Evolutionary conservation across 768 basidiomycete species (phyloP), one percentile per base, ranked within the genome.

Genomic region (Lentinula boryana): DNA sequence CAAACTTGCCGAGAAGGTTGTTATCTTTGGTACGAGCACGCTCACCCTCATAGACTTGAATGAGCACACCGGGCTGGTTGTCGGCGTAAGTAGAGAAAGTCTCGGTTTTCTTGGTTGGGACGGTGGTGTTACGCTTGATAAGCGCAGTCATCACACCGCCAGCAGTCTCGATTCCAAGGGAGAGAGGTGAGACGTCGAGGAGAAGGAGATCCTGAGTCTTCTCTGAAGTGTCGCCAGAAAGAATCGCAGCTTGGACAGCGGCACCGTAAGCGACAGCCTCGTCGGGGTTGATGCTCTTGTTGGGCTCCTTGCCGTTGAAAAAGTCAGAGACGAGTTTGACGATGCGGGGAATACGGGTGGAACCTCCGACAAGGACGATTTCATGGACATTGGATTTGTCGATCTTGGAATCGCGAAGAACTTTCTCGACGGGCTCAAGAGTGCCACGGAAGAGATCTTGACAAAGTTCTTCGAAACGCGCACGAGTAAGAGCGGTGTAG

Each of bases 11-110:
- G 64, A 95, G 84, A 44, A 90, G 77, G 78, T 93, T 89, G 80
- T 95, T 95, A 77, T 93, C 88, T 78, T 89, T 93, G 52, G 93
- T 93, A 70, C 88, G 84, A 36, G 88, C 84, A 71, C 93, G 88
- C 73, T 95, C 91, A 66, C 92, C 93, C 77, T 95, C 92, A 72
- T 79, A 94, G 32, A 95, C 91, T 74, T 93, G 89, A 70, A 95
- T 94, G 68, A 91, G 79, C 41, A 96, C 92, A 73, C 87, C 88
- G 58, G 86, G 86, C 72, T 95, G 93, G 76, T 94, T 93, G 76
- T 95, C 93, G 58, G 86, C 82, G 71, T 90, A 88, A 0, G 95
- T 95, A 44, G 93, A 95, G 83, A 95, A 94, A 68, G 75, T 77
- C 58, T 76, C 74, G 38, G 71, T 72, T 62, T 76, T 78, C 63